Percentiles rank a stretch among this genome's conserved stretches.
Conservation (phyloP, 176 grass and related monocot species). For the Metroxylon sagu region DNA sequence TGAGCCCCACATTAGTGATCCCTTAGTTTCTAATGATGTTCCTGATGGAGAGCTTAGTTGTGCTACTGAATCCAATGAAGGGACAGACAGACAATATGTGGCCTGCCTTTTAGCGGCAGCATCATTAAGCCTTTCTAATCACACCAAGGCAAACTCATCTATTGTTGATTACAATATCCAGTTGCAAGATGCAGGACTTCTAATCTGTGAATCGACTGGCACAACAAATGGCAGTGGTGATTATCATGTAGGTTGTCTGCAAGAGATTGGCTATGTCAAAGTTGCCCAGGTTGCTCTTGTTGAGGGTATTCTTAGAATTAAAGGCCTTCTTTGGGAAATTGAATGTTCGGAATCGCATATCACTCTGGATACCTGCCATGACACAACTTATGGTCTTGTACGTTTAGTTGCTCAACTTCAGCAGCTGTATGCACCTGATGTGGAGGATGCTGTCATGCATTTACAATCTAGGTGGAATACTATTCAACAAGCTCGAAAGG, state of each 20-base stretch:
- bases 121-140: constrained; percentile 73
- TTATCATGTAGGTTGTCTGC: constrained; percentile 57
- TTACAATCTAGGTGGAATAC: constrained; percentile 98
- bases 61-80: constrained; percentile 21
- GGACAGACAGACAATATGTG: constrained; percentile 23
- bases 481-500: constrained; percentile 45
- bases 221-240: constrained; percentile 36
- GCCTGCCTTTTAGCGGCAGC: constrained; percentile 90
- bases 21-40: constrained; percentile 26
- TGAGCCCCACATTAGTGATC: constrained; percentile 57
- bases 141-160: constrained; percentile 33
- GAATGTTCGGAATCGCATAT: constrained; percentile 77
- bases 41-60: constrained; percentile 19
- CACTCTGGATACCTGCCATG: constrained; percentile 59
- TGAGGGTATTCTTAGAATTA: constrained; percentile 51
- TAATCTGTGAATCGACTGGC: constrained; percentile 52
- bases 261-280: constrained; percentile 52
- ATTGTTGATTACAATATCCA: constrained; percentile 58
- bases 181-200: constrained; percentile 81
- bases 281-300: constrained; percentile 59
- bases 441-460: constrained; percentile 74
- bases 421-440: constrained; percentile 82
- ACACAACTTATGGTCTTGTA: constrained; percentile 69
- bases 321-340: constrained; percentile 58
- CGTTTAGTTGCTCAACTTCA: constrained; percentile 67